Evolutionary conservation across 2,329 filamentous ascomycete genomes (phyloP).

Genomic region (Fonsecaea multimorphosa): DNA sequence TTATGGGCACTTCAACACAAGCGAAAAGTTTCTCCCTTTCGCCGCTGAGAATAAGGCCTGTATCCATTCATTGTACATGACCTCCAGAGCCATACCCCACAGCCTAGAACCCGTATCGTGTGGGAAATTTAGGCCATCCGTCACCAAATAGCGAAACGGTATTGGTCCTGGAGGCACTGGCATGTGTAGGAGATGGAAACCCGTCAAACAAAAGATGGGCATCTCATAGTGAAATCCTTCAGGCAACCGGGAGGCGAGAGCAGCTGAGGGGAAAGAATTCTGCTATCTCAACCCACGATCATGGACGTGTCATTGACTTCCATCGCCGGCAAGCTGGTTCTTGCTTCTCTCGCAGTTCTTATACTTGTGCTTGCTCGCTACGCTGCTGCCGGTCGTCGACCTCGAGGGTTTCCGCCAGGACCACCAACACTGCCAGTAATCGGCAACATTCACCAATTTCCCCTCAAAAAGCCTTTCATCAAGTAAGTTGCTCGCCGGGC

Average conservation of each 20-base stretch:
- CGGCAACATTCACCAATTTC: slow-evolving; percentile 30
- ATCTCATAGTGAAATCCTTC: neutral
- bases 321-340: neutral
- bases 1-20: no score
- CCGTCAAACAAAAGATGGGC: neutral
- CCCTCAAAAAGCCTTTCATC: slow-evolving; percentile 16
- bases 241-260: neutral
- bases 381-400: slow-evolving; percentile 22
- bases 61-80: no score
- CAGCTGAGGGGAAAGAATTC: neutral
- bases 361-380: neutral
- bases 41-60: no score
- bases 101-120: neutral
- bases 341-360: neutral
- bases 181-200: neutral
- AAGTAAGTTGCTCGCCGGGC: slow-evolving; percentile 1
- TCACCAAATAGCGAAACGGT: neutral
- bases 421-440: slow-evolving; percentile 29
- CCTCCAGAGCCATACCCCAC: no score
- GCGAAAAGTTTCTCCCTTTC: no score
- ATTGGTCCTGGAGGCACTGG: neutral
- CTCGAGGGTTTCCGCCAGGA: slow-evolving; percentile 28
- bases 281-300: neutral
- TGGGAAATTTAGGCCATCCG: neutral
- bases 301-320: neutral